Evolutionary conservation across 805 yeast genomes (phyloP), one percentile per base, ranked within the genome.

Genomic region (Maudiozyma pseudohumilis): DNA sequence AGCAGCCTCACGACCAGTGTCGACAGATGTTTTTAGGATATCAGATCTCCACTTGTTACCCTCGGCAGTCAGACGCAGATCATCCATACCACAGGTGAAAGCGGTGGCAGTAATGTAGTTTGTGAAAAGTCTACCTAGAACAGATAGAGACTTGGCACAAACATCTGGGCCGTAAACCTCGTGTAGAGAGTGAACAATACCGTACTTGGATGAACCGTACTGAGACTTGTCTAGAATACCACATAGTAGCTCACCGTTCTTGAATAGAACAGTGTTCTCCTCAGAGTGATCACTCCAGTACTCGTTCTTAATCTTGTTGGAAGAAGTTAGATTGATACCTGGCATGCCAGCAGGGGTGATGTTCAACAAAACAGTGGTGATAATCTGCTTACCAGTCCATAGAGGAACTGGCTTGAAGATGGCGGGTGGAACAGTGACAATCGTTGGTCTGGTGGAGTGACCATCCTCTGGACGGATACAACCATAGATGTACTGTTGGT

Each of bases 81-180:
- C 99, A 60, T 92, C 99, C 98, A 92, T 94, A 73, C 99, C 98
- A 78, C 99, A 92, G 6, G 98, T 92, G 58, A 92, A 84, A 1
- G 96, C 97, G 40, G 85, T 82, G 66, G 77, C 72, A 74, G 81
- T 88, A 54, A 81, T 87, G 61, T 86, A 92, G 61, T 84, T 86
- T 17, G 99, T 94, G 66, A 94, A 89, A 39, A 92, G 69, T 53
- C 98, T 74, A 46, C 98, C 97, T 43, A 92, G 70, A n/a, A 89
- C 94, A 35, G 94, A 81, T 34, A 92, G 68, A 5, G 92, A 73
- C 55, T 83, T 80, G 42, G 96, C 96, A 16, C 97, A 96, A 52
- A 79, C 74, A 35, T 73, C 75, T 9, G 96, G 79, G 11, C 98
- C 98, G 60, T 89, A 92, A 15, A 92, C 82, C 65, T 92, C 99